Evolutionary conservation across 2,329 filamentous ascomycete species (phyloP).

Genomic region (Lizonia empirigonia): DNA sequence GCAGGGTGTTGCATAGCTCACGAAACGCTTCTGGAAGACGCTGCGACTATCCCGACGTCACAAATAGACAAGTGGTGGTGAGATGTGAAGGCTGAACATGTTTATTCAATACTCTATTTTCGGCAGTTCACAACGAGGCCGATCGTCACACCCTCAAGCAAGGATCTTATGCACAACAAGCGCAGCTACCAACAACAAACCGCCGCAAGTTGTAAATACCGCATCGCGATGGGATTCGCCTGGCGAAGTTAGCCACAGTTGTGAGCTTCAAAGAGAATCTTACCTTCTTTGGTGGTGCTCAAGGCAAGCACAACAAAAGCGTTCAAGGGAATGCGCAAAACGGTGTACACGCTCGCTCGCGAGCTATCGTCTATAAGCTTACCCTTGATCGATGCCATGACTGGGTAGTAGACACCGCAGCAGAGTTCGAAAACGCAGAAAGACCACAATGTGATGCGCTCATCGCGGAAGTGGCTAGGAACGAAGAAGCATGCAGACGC

Average conservation of each 20-base stretch:
- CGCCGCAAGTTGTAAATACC: constrained; percentile 40
- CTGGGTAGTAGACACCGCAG: constrained; percentile 64
- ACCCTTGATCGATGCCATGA: constrained; percentile 61
- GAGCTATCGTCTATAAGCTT: constrained; percentile 60
- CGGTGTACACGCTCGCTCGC: constrained; percentile 61
- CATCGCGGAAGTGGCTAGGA: constrained; percentile 49
- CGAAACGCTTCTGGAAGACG: constrained; percentile 11
- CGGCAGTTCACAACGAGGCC: constrained; percentile 13
- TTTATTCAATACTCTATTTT: constrained; percentile 5
- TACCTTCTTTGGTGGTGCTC: constrained; percentile 42
- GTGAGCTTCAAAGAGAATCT: neutral
- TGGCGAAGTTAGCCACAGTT: constrained; percentile 19
- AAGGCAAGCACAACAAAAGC: constrained; percentile 42
- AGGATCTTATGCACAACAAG: constrained; percentile 36
- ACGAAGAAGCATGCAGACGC: constrained; percentile 41
- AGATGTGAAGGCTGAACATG: constrained; percentile 1
- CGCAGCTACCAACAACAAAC: constrained; percentile 35
- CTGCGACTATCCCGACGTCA: constrained; percentile 5
- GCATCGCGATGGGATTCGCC: constrained; percentile 40
- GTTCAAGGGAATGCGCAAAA: constrained; percentile 65
- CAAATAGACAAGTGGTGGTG: constrained; percentile 1
- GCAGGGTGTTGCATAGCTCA: constrained; percentile 10
- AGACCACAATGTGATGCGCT: constrained; percentile 59
- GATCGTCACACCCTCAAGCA: constrained; percentile 14
- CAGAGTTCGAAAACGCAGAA: constrained; percentile 64